Conservation (phyloP, 2,329 filamentous ascomycete species). For the Scedosporium dehoogii region DNA sequence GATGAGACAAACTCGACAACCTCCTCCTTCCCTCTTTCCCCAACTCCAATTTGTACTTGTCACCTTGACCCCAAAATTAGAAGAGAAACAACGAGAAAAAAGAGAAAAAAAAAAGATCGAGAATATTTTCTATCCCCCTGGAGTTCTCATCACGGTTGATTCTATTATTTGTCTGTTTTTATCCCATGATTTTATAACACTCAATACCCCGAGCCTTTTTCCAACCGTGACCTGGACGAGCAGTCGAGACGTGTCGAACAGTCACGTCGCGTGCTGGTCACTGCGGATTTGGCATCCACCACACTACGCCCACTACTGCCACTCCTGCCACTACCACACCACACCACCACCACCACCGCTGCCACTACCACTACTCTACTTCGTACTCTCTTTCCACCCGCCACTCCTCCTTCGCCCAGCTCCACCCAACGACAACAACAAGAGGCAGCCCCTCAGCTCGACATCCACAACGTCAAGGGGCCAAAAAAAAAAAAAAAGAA, state of each 20-base stretch:
- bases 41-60: background rate
- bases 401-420: background rate
- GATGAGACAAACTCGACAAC: background rate
- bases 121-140: background rate
- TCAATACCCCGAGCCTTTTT: background rate
- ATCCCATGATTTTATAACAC: constrained; percentile 6
- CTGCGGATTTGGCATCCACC: constrained; percentile 4
- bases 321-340: background rate
- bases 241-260: constrained; percentile 4
- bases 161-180: background rate
- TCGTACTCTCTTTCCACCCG: too few relatives aligned
- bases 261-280: constrained; percentile 6
- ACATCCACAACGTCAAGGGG: background rate
- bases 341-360: background rate
- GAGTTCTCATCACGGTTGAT: constrained; percentile 10
- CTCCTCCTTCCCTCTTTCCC: background rate
- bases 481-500: too few relatives aligned
- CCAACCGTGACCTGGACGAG: background rate
- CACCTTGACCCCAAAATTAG: constrained; percentile 12
- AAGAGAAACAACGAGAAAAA: too few relatives aligned
- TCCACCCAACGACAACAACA: background rate
- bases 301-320: background rate
- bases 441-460: background rate
- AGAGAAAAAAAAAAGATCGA: background rate
- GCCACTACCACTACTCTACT: too few relatives aligned